Evolutionary conservation across 2,329 filamentous ascomycete genomes (phyloP), one percentile per base, ranked within the genome.

Genomic region (Fusarium continuum): DNA sequence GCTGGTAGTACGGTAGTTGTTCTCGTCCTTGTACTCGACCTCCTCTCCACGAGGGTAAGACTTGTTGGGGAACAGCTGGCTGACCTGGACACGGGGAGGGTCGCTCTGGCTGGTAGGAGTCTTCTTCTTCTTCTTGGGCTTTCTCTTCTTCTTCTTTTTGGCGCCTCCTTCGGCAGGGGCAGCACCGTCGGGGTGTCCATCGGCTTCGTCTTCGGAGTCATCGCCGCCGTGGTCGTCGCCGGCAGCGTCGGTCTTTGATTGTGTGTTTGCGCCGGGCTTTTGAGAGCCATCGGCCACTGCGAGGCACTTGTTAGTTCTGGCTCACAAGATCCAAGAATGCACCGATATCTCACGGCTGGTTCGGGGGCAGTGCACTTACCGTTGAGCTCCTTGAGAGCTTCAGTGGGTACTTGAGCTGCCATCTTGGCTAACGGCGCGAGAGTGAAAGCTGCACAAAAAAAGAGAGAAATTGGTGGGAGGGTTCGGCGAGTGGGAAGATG

Each of bases 121-220:
- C 85, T 88, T 90, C 85, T 91, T 91, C 83, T 88, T 90, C 82
- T 88, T 91, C 82, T 90, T 91, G 81, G 92, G 92, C 82, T 92
- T 92, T 82, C 91, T 92, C 78, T 91, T 91, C 75, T 87, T 89
- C 71, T 83, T 71, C 47, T 79, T 79, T 62, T 77, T 78, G 51
- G 73, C 70, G 10, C 64, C 72, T 17, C 69, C 75, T 63, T 78
- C 78, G 6, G 76, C 75, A 11, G 70, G 76, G n/a, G 75, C 77
- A 26, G 76, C 77, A 16, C 65, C 72, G 31, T 66, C 65, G 17
- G 59, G 61, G 17, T 61, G 78, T 23, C 80, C 79, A 20, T 81
- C 79, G 25, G 83, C 83, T 20, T 80, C 81, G 8, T 84, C 83
- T 39, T 85, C 83, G 29, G 83, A 83, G 14, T 83, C 84, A 55